Evolutionary conservation across 1,284 basidiomycete species (phyloP), one percentile per base, ranked within the genome.

Genomic region (Chalciporus sp.): DNA sequence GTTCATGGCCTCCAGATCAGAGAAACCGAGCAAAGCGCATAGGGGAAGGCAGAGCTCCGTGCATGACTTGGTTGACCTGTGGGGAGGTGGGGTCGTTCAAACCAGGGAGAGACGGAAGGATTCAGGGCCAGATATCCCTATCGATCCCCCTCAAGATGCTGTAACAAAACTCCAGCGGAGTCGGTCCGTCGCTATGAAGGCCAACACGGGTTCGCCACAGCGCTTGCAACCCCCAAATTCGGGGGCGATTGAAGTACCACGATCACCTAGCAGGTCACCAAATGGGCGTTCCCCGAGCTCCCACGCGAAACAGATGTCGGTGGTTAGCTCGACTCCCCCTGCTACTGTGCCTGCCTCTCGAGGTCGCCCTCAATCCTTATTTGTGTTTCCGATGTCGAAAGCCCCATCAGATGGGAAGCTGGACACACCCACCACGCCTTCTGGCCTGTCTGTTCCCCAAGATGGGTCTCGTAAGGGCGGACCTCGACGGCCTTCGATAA

Each of bases 51-150:
- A 91, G 72, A 85, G 82, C 60, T 92, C 90, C 8, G 88, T 92
- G 23, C 87, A 92, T 64, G 86, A 92, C 62, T 68, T 91, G 50
- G 86, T 91, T 33, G 86, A 88, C 66, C 69, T 92, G 27, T 90
- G 85, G 76, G 86, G 86, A 44, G 87, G 86, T 14, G 76, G 77
- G 11, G 56, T 74, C 47, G 63, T 72, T 55, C 56, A 54, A 55
- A 60, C 68, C 16, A 76, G 72, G 60, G 76, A 80, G 52, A 74
- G 71, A 53, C 72, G 69, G 37, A 71, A 70, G 55, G 70, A 71
- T 47, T 42, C 49, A 33, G 33, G 47, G 14, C 49, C 58, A 43
- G 61, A 53, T 43, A 31, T 55, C 52, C 53, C 63, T 49, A 50
- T 59, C 40, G 60, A 64, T 57, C 40, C 52, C 45, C 53, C 55